phyloP scores from a whole-genome alignment of 768 basidiomycete species.

The Kwoniella bestiolae region DNA sequence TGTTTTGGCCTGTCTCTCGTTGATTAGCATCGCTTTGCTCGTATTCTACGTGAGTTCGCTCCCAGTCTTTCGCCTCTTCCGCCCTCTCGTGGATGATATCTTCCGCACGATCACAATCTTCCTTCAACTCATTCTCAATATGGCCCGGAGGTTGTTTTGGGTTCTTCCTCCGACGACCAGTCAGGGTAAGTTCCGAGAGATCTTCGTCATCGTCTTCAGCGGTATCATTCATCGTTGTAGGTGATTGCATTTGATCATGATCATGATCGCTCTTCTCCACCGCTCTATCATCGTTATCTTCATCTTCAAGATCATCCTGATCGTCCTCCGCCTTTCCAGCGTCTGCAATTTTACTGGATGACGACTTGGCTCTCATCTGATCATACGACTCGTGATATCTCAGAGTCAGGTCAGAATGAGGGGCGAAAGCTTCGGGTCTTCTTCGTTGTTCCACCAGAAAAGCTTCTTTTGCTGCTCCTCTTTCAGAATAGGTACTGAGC shows the following conservation, averaged over 20 bases:
- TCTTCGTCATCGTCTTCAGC: background rate
- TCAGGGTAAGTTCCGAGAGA: slow-evolving; percentile 1
- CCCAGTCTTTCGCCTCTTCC: slow-evolving; percentile 1
- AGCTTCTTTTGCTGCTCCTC: slow-evolving; percentile 21
- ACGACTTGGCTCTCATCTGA: slow-evolving; percentile 20
- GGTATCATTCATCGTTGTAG: background rate
- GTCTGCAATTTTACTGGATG: slow-evolving; percentile 4
- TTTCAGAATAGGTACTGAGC: slow-evolving; percentile 46
- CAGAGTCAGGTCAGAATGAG: slow-evolving; percentile 48
- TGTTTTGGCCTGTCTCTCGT: background rate
- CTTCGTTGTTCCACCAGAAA: slow-evolving; percentile 20
- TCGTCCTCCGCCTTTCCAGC: background rate
- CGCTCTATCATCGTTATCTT: background rate
- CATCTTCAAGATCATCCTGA: background rate
- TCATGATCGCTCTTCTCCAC: background rate
- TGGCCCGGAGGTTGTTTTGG: background rate
- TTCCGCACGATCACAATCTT: background rate
- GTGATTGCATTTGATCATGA: background rate
- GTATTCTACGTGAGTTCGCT: slow-evolving; percentile 8
- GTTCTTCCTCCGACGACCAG: slow-evolving; percentile 5
- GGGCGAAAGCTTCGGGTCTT: slow-evolving; percentile 31
- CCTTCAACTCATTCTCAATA: background rate
- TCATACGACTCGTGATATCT: slow-evolving; percentile 39
- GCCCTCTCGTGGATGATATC: slow-evolving; percentile 7
- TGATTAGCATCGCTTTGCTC: background rate